Evolutionary conservation across 176 grass and related monocot genomes (phyloP).

Genomic region (Oryza meridionalis): DNA sequence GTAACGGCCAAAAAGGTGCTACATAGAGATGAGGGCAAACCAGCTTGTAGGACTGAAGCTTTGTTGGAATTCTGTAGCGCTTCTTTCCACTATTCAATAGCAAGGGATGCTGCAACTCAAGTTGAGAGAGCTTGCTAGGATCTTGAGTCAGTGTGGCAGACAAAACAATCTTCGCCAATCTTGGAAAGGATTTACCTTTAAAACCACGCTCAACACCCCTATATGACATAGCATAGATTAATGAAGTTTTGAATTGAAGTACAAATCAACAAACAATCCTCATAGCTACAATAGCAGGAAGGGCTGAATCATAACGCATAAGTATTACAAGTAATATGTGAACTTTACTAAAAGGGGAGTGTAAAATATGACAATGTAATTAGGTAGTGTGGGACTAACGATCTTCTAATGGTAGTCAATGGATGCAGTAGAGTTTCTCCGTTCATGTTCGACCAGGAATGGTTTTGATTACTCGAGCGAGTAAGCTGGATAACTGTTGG

Average conservation of each 20-base stretch:
- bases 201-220: conserved; percentile 79
- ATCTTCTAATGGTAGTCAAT: conserved; percentile 84
- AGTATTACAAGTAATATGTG: conserved; percentile 12
- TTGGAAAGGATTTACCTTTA: conserved; percentile 89
- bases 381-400: conserved; percentile 44
- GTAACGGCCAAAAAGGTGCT: background rate
- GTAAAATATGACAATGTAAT: background rate
- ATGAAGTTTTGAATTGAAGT: conserved; percentile 18
- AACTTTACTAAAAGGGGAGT: background rate
- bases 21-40: conserved; percentile 43
- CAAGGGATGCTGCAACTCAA: conserved; percentile 83
- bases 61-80: conserved; percentile 77
- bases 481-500: conserved; percentile 76
- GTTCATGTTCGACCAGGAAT: conserved; percentile 25
- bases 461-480: conserved; percentile 46
- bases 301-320: background rate
- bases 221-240: conserved; percentile 32
- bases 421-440: conserved; percentile 47
- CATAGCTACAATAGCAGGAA: background rate
- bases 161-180: conserved; percentile 80
- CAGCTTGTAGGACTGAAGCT: conserved; percentile 83
- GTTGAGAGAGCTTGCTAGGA: conserved; percentile 97
- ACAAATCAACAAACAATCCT: background rate
- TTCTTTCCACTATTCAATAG: conserved; percentile 90
- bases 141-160: conserved; percentile 97